Conservation (phyloP, 768 basidiomycete species). For the Paxillus rubicundulus region DNA sequence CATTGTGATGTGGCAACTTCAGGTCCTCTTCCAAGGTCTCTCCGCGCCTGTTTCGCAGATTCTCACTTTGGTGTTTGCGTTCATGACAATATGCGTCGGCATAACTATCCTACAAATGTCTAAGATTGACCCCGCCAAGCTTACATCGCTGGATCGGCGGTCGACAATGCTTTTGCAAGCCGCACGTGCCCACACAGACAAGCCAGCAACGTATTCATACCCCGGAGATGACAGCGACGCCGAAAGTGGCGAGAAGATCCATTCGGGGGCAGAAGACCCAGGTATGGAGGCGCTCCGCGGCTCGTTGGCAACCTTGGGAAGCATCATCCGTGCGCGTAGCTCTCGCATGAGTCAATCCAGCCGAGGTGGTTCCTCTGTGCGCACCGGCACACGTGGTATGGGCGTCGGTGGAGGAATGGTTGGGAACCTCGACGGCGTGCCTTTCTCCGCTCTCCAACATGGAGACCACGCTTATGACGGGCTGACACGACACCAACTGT, state of each 20-base stretch:
- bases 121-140: slow-evolving; percentile 82
- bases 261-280: slow-evolving; percentile 74
- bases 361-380: slow-evolving; percentile 22
- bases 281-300: slow-evolving; percentile 92
- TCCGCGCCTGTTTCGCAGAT: slow-evolving; percentile 74
- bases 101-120: slow-evolving; percentile 96
- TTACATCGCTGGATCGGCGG: slow-evolving; percentile 80
- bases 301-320: slow-evolving; percentile 87
- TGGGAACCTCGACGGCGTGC: slow-evolving; percentile 22
- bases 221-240: slow-evolving; percentile 17
- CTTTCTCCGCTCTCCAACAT: slow-evolving; percentile 24
- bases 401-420: slow-evolving; percentile 28
- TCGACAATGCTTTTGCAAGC: slow-evolving; percentile 90
- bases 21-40: slow-evolving; percentile 91
- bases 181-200: slow-evolving; percentile 67
- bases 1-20: neutral
- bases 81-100: slow-evolving; percentile 87
- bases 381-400: slow-evolving; percentile 18
- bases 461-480: slow-evolving; percentile 43
- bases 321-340: slow-evolving; percentile 75
- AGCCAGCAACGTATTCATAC: slow-evolving; percentile 25
- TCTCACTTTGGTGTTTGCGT: slow-evolving; percentile 88
- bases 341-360: slow-evolving; percentile 51
- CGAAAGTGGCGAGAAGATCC: slow-evolving; percentile 62
- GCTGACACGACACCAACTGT: slow-evolving; percentile 78